These are phyloP conservation scores for Russula compacta DNA, from an alignment of 768 basidiomycete genomes.

Conservation along the genomic window DNA sequence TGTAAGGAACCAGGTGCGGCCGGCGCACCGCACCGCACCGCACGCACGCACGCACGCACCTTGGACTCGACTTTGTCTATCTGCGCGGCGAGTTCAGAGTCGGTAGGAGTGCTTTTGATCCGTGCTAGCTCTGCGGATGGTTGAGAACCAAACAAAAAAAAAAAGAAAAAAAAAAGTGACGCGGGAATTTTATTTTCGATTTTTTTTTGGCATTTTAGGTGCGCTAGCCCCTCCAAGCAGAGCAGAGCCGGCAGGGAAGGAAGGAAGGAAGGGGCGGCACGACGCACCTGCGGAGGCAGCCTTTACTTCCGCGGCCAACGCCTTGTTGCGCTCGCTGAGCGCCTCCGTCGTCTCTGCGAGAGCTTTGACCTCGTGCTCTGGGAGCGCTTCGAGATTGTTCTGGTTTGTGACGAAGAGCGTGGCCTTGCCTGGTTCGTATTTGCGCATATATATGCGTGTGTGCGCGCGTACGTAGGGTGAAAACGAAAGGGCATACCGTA, in stretches of 20 bases:
- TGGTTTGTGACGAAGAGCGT: slow-evolving; percentile 85
- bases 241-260: too few species aligned
- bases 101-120: slow-evolving; percentile 58
- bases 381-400: slow-evolving; percentile 55
- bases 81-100: slow-evolving; percentile 50
- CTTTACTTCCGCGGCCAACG: slow-evolving; percentile 43
- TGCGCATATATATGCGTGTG: background rate
- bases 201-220: too few species aligned
- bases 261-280: too few species aligned
- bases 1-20: slow-evolving; percentile 7
- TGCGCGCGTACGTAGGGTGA: background rate
- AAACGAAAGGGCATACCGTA: slow-evolving; percentile 46
- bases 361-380: slow-evolving; percentile 47
- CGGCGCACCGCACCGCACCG: too few species aligned
- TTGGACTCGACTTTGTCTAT: slow-evolving; percentile 41
- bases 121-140: slow-evolving; percentile 48
- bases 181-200: too few species aligned
- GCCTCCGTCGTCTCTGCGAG: slow-evolving; percentile 52
- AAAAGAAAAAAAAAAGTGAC: too few species aligned
- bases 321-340: slow-evolving; percentile 53
- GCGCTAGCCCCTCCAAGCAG: too few species aligned
- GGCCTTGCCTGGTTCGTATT: slow-evolving; percentile 53
- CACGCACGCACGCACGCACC: slow-evolving; percentile 33
- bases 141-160: too few species aligned
- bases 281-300: slow-evolving; percentile 36